phyloP scores from a whole-genome alignment of 1,139 yeast species.

The Scheffersomyces segobiensis region DNA sequence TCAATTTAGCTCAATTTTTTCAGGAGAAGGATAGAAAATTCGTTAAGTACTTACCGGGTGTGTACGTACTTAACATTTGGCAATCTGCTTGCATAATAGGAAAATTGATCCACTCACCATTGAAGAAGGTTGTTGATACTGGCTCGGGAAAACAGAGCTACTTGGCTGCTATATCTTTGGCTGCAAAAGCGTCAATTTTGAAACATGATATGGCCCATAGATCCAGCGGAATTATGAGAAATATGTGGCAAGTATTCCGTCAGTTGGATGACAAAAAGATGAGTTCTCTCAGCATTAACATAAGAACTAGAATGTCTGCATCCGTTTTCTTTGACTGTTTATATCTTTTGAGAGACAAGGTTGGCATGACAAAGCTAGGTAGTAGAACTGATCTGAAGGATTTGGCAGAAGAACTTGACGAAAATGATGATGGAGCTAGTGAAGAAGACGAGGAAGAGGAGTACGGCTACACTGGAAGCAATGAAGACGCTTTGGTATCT shows the following conservation, averaged over 20 bases:
- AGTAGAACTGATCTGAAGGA: slow-evolving; percentile 22
- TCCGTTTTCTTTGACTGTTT: slow-evolving; percentile 89
- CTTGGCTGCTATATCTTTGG: slow-evolving; percentile 65
- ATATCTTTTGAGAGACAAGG: slow-evolving; percentile 79
- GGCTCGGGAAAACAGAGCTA: slow-evolving; percentile 74
- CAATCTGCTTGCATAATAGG: slow-evolving; percentile 87
- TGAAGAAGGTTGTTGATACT: slow-evolving; percentile 65
- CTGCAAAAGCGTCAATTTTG: slow-evolving; percentile 78
- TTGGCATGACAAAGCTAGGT: slow-evolving; percentile 75
- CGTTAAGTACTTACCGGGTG: slow-evolving; percentile 80
- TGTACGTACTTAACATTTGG: slow-evolving; percentile 80
- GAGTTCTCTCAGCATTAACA: slow-evolving; percentile 48
- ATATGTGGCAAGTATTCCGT: slow-evolving; percentile 86
- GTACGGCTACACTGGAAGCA: slow-evolving; percentile 12
- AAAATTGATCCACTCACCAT: slow-evolving; percentile 72
- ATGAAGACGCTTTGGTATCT: slow-evolving; percentile 25
- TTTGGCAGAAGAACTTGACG: slow-evolving; percentile 11
- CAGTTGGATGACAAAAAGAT: slow-evolving; percentile 48
- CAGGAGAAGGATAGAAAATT: slow-evolving; percentile 61
- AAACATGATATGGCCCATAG: slow-evolving; percentile 93
- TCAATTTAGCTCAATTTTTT: slow-evolving; percentile 66
- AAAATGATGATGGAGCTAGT: slow-evolving; percentile 7
- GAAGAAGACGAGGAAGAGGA: slow-evolving; percentile 21
- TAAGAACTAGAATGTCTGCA: slow-evolving; percentile 85
- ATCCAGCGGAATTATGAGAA: slow-evolving; percentile 90